Conservation (phyloP, 345 rosid species). For the Xanthoceras sorbifolium region DNA sequence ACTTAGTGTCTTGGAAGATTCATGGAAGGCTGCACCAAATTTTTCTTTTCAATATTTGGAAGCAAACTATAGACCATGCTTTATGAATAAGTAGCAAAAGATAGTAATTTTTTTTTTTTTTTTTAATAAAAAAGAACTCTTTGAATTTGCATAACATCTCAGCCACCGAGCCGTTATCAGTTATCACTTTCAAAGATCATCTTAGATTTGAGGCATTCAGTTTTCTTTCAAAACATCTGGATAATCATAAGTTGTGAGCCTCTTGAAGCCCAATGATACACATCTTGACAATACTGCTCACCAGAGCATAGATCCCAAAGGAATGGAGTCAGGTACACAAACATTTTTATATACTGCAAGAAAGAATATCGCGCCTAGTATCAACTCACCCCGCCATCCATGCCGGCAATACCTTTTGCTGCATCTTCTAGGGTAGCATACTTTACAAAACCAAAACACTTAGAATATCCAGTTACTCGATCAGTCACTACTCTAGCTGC, state of each 20-base stretch:
- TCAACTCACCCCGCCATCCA: constrained; percentile 84
- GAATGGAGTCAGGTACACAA: not conserved
- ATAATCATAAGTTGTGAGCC: not conserved
- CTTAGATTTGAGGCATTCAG: not conserved
- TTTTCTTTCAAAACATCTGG: not conserved
- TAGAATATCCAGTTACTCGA: constrained; percentile 77
- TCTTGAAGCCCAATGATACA: not conserved
- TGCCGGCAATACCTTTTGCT: constrained; percentile 77
- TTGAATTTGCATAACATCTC: not conserved
- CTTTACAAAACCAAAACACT: constrained; percentile 92
- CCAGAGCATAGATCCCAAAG: not conserved
- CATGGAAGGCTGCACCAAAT: not conserved
- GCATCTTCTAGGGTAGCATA: constrained; percentile 80
- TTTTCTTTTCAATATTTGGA: not conserved
- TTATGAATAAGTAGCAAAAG: not conserved
- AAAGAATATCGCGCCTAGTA: not conserved
- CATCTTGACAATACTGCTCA: not conserved
- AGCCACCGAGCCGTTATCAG: not conserved
- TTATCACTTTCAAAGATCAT: not conserved
- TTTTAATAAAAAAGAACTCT: not conserved
- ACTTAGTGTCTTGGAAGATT: not conserved
- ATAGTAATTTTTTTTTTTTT: not conserved
- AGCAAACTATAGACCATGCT: not conserved
- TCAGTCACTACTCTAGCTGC: constrained; percentile 84
- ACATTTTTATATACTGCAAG: not conserved